Evolutionary conservation across 805 yeast species (phyloP).

Genomic region (Hanseniaspora jakobsenii): DNA sequence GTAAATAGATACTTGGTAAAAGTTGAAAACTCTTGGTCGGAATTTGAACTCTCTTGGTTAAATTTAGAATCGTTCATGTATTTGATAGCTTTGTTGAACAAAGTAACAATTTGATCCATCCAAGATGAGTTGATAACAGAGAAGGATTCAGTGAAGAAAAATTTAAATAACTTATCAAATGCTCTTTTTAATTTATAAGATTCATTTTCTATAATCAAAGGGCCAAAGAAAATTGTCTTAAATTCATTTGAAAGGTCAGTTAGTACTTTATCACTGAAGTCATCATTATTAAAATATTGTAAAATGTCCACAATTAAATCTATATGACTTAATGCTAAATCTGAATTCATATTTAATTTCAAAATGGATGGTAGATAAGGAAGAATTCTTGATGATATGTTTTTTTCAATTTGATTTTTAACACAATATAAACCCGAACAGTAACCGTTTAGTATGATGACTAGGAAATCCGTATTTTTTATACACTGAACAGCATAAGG

Average conservation of each 20-base stretch:
- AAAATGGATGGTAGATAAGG: conserved; percentile 11
- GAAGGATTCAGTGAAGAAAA: too few relatives aligned
- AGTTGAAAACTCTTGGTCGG: too few relatives aligned
- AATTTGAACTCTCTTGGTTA: too few relatives aligned
- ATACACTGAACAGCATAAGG: conserved; percentile 22
- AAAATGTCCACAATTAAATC: conserved; percentile 13
- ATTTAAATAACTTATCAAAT: too few relatives aligned
- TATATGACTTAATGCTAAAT: conserved; percentile 12
- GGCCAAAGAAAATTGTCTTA: neutral
- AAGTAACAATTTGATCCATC: too few relatives aligned
- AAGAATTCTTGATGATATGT: neutral
- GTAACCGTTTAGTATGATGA: conserved; percentile 4
- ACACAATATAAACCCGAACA: neutral
- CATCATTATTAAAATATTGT: neutral
- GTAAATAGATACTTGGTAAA: conserved; percentile 15
- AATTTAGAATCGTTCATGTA: too few relatives aligned
- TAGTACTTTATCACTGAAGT: neutral
- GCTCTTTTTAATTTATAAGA: too few relatives aligned
- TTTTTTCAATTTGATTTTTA: neutral
- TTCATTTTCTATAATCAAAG: too few relatives aligned
- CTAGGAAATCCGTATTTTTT: conserved; percentile 2
- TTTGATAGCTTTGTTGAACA: too few relatives aligned
- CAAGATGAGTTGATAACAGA: too few relatives aligned
- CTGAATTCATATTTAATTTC: conserved; percentile 17
- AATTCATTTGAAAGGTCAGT: neutral